A percentile compares a stretch with the other conserved stretches of the same genome.
These are phyloP conservation scores for Rhynchospora breviuscula DNA, from an alignment of 176 grass and related monocot species.

Conservation along the genomic window DNA sequence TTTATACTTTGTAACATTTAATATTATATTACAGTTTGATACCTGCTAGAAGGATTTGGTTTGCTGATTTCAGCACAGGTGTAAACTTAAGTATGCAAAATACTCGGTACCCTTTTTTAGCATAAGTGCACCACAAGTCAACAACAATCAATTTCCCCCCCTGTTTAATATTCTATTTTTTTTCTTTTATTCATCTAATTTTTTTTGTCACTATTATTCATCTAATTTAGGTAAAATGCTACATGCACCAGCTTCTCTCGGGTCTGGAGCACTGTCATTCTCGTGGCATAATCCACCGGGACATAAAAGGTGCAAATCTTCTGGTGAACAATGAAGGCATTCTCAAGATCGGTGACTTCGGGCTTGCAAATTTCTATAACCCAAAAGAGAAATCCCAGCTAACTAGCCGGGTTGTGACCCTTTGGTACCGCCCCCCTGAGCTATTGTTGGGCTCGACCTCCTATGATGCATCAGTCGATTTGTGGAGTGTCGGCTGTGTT, in stretches of 20 bases:
- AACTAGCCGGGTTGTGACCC: conserved; percentile 92
- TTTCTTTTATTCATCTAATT: conserved; percentile 18
- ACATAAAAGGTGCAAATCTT: conserved; percentile 97
- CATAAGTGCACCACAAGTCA: not conserved
- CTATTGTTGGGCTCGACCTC: conserved; percentile 83
- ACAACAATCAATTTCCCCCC: not conserved
- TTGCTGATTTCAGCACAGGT: not conserved
- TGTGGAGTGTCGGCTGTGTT: conserved; percentile 95
- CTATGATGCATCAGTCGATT: conserved; percentile 87
- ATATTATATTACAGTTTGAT: not conserved
- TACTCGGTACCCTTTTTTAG: not conserved
- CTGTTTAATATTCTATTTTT: not conserved
- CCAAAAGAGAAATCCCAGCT: conserved; percentile 50
- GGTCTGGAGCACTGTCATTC: conserved; percentile 86
- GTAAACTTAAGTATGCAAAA: not conserved
- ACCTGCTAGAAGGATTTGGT: not conserved
- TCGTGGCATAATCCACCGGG: conserved; percentile 63
- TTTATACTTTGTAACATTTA: not conserved
- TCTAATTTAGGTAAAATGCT: conserved; percentile 78
- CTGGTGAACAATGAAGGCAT: conserved; percentile 83
- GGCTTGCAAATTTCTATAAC: conserved; percentile 77
- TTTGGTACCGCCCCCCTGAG: conserved; percentile 98
- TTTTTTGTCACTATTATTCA: not conserved
- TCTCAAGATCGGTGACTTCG: conserved; percentile 98
- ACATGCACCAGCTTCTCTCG: conserved; percentile 84